Evolutionary conservation across 1,284 basidiomycete genomes (phyloP), one percentile per base, ranked within the genome.

Genomic region (Somion occarium): DNA sequence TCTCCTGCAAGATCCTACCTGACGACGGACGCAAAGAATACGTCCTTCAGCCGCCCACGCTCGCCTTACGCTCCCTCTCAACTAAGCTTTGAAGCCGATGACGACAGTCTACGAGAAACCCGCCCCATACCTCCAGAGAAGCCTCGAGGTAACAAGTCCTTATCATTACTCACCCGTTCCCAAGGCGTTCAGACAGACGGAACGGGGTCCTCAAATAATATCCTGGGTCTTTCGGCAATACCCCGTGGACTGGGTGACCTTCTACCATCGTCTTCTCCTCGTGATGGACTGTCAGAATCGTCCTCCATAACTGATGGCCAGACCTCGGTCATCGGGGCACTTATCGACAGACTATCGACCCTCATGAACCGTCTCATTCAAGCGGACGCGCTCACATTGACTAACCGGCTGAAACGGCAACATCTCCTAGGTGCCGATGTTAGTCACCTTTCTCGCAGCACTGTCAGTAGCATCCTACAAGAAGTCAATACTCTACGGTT

Each of bases 401-500:
- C 91, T 41, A 88, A 89, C 53, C 84, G 96, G 13, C 75, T 99
- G 41, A 96, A 94, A 69, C 86, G 93, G 44, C 96, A 98, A 59
- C 83, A 95, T 61, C 76, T 98, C 1, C 70, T 79, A 0, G 87
- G 82, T 51, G 86, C 90, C 2, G 95, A 98, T 60, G 80, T 98
- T 18, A 82, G 84, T 13, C 91, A 98, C 62, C 75, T 98, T 15
- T 95, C 94, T 0, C 84, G 88, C 38, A 83, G 81, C 19, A 98
- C 93, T 0, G 78, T 98, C 52, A 80, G 82, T 52, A 77, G 79
- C 38, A 85, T 98, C 47, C 65, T 93, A 15, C 70, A 75, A 30
- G 95, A 99, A 51, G 75, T 85, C 5, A 74, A 75, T 5, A 78
- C 78, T 15, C 71, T 98, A 23, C 85, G 93, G 3, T 69, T 75